These are phyloP conservation scores for Komagataella ulmi DNA, from an alignment of 805 yeast species.

Conservation along the genomic window DNA sequence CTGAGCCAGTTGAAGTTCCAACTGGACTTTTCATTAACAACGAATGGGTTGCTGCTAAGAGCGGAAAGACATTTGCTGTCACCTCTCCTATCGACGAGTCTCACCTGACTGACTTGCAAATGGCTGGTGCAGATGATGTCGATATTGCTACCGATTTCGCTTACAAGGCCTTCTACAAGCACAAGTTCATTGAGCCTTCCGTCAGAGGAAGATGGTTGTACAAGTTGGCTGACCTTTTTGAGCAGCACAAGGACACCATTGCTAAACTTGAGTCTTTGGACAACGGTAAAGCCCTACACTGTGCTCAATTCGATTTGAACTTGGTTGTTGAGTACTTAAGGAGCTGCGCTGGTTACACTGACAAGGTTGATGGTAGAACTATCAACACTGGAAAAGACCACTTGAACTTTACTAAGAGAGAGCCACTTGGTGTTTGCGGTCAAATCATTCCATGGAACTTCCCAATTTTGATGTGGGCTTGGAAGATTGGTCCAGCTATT, in stretches of 20 bases:
- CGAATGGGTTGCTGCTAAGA: constrained; percentile 25
- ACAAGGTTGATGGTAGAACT: constrained; percentile 53
- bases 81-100: constrained; percentile 41
- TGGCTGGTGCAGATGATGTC: constrained; percentile 49
- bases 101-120: constrained; percentile 33
- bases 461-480: constrained; percentile 54
- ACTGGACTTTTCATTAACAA: constrained; percentile 50
- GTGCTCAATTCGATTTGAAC: constrained; percentile 46
- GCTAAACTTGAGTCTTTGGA: constrained; percentile 48
- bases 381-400: constrained; percentile 45
- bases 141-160: constrained; percentile 62
- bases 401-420: constrained; percentile 48
- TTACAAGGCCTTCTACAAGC: constrained; percentile 37
- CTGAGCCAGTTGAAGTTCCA: constrained; percentile 16
- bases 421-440: constrained; percentile 60
- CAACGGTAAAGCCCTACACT: constrained; percentile 40
- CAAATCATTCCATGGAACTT: constrained; percentile 66
- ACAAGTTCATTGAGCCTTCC: constrained; percentile 33
- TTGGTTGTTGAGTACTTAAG: constrained; percentile 42
- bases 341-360: constrained; percentile 67
- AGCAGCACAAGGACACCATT: constrained; percentile 31
- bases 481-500: constrained; percentile 59
- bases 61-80: constrained; percentile 36
- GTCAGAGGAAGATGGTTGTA: constrained; percentile 29
- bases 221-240: constrained; percentile 37